Conservation (phyloP, 2,329 filamentous ascomycete species). For the Penicillium capsulatum region DNA sequence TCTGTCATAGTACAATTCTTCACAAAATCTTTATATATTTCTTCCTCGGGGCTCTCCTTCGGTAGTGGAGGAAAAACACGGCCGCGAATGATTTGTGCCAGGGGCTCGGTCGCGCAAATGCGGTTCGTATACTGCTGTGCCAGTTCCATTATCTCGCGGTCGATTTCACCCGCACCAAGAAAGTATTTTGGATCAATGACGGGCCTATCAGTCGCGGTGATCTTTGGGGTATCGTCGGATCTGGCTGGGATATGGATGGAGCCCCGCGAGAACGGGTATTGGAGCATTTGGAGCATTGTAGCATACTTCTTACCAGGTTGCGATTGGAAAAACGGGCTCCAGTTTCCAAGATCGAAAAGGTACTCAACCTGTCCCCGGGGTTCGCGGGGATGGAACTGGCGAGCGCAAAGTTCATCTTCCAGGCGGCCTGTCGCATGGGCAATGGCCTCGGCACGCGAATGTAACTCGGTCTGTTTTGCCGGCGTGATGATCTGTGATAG, state of each 20-base stretch:
- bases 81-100: constrained; percentile 36
- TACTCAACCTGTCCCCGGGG: constrained; percentile 48
- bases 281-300: constrained; percentile 49
- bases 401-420: constrained; percentile 12
- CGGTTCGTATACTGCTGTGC: constrained; percentile 41
- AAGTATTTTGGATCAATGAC: constrained; percentile 46
- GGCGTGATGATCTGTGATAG: constrained; percentile 7
- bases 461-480: not conserved
- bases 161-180: constrained; percentile 43
- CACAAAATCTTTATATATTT: constrained; percentile 10
- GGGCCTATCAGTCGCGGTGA: constrained; percentile 27
- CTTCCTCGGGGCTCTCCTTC: not conserved
- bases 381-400: constrained; percentile 9
- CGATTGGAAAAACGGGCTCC: constrained; percentile 39
- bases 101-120: constrained; percentile 38
- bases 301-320: constrained; percentile 44
- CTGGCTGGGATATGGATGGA: constrained; percentile 43
- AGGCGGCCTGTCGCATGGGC: constrained; percentile 1
- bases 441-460: constrained; percentile 1
- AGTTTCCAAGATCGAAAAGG: constrained; percentile 49
- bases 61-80: constrained; percentile 31
- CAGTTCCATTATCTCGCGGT: constrained; percentile 44
- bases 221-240: constrained; percentile 2
- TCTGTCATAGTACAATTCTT: constrained; percentile 19
- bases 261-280: constrained; percentile 51